Base-by-base conservation (phyloP, 139 green algal species). In the Monoraphidium neglectum region DNA sequence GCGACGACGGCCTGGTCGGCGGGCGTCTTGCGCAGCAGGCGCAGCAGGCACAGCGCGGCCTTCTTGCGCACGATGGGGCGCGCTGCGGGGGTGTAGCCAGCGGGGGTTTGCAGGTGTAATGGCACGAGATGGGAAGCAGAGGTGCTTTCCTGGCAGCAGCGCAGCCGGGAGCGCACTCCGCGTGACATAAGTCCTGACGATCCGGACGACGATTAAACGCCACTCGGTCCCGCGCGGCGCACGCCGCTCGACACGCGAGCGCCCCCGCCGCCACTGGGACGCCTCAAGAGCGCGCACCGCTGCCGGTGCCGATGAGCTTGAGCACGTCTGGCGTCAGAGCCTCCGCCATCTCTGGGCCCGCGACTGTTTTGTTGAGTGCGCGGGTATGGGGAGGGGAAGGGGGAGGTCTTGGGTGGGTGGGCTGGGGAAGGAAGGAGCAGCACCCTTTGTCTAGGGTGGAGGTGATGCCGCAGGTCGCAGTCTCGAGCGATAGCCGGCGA, bases 31-130 rank as follows among this genome's bases (percentile, higher is more conserved):
- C 96, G 87, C 54, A 97, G 90, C 66, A 99, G 85, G 33, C 94
- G 81, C 79, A 99, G 90, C 71, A 99, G 83, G 83, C 91, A 97
- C 47, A 99, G 88, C 37, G 93, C 94, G 4, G 97, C 96, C 80
- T 99, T 99, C 87, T 99, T 99, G 68, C 94, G 90, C 63, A 99
- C 91, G 32, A 98, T 78, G 4, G 95, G 89, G 4, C 94, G 88
- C 30, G 89, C 83, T 51, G 43, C 8, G 43, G 43, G 43, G 43
- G 43, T 8, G 30, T 68, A 23, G 28, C n/a, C n/a, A n/a, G n/a
- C n/a, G n/a, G n/a, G n/a, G n/a, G n/a, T n/a, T n/a, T n/a, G n/a
- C n/a, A n/a, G 49, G 49, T 18, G 49, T 57, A 18, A 57, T 26
- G 18, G 49, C 49, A 57, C 49, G 49, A n/a, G n/a, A n/a, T 12